Evolutionary conservation across 495 filamentous ascomycete genomes (phyloP).

Genomic region (Cenococcum geophilum): DNA sequence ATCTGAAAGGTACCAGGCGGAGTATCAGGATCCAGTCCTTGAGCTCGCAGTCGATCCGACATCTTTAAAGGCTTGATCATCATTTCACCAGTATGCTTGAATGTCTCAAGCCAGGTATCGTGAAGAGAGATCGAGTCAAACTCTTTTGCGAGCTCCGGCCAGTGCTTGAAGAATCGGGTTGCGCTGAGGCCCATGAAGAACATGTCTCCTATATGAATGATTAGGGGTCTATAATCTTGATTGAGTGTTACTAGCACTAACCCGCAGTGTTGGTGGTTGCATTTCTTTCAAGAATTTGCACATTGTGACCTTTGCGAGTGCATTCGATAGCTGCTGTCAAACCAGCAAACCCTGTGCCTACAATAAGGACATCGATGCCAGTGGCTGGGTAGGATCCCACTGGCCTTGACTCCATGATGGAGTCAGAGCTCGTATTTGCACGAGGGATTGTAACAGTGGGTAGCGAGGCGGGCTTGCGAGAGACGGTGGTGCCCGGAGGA

Average conservation of each 20-base stretch:
- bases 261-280: conserved; percentile 31
- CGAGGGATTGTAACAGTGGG: no score
- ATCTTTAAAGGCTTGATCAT: conserved; percentile 36
- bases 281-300: conserved; percentile 48
- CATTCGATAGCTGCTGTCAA: conserved; percentile 61
- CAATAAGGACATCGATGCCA: conserved; percentile 55
- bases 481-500: no score
- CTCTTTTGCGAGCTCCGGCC: conserved; percentile 50
- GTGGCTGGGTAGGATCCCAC: conserved; percentile 35
- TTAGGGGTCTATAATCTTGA: neutral
- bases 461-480: no score
- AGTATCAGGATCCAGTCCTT: conserved; percentile 41
- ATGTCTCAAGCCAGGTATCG: conserved; percentile 47
- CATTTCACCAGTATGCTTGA: conserved; percentile 49
- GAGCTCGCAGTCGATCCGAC: conserved; percentile 29
- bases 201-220: conserved; percentile 44
- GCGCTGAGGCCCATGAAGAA: conserved; percentile 47
- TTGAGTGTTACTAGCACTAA: conserved; percentile 7
- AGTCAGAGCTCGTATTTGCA: no score
- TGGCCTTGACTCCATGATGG: conserved; percentile 27
- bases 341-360: conserved; percentile 59
- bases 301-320: conserved; percentile 57
- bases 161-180: conserved; percentile 49
- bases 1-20: conserved; percentile 40
- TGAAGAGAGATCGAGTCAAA: conserved; percentile 43